A percentile compares a stretch with the other conserved stretches of the same genome.
Conservation (phyloP, 2,329 filamentous ascomycete species). For the Pseudogymnoascus sp. region DNA sequence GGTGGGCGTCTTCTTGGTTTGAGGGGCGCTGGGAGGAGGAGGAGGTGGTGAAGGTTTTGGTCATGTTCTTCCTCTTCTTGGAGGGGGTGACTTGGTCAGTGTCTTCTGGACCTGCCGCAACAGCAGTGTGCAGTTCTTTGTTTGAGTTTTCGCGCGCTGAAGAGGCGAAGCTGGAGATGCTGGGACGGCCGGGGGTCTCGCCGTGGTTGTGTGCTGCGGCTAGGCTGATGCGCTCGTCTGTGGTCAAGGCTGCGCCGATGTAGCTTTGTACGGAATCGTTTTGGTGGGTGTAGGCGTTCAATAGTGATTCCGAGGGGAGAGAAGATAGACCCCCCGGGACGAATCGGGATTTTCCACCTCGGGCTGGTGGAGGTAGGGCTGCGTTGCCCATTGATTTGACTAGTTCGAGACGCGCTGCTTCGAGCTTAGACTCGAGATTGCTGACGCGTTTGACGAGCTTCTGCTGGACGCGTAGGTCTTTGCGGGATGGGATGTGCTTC, state of each 20-base stretch:
- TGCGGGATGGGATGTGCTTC: slow-evolving; percentile 40
- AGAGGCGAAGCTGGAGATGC: neutral
- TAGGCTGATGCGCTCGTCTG: neutral
- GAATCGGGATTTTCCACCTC: slow-evolving; percentile 30
- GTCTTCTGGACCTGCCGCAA: neutral
- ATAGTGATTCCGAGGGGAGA: slow-evolving; percentile 38
- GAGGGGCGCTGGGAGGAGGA: neutral
- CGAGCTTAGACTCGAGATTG: slow-evolving; percentile 51
- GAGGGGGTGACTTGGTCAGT: neutral
- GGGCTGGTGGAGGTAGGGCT: slow-evolving; percentile 21
- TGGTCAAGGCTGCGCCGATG: neutral
- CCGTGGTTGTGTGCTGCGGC: neutral
- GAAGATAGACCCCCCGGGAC: slow-evolving; percentile 36
- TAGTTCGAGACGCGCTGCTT: slow-evolving; percentile 47
- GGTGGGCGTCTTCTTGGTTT: neutral
- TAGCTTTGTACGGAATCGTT: neutral
- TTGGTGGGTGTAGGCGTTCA: slow-evolving; percentile 27
- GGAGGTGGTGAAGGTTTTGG: neutral
- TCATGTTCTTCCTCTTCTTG: neutral
- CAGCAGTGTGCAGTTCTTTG: neutral
- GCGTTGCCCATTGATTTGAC: slow-evolving; percentile 30
- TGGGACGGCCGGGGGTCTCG: neutral
- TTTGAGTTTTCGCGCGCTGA: neutral
- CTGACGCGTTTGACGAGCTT: slow-evolving; percentile 53
- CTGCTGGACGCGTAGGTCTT: slow-evolving; percentile 48